Evolutionary conservation across 768 basidiomycete species (phyloP).

Genomic region (Termitomyces bulborhizus): DNA sequence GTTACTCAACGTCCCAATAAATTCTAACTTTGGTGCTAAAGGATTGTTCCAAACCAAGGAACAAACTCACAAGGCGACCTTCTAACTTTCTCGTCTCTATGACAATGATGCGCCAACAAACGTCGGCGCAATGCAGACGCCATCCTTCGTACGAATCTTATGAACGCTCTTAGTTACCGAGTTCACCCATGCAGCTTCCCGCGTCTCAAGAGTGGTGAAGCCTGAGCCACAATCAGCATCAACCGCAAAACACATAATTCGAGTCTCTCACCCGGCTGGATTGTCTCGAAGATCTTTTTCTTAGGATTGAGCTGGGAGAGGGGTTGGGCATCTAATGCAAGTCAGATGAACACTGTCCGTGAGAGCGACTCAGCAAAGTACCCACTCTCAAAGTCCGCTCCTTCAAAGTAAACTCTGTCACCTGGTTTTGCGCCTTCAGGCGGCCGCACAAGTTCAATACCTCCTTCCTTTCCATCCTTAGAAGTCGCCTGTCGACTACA

Average conservation of each 20-base stretch:
- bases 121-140: slow-evolving; percentile 73
- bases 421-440: slow-evolving; percentile 84
- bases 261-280: slow-evolving; percentile 71
- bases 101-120: slow-evolving; percentile 91
- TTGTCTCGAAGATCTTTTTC: slow-evolving; percentile 97
- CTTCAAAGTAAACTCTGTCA: slow-evolving; percentile 94
- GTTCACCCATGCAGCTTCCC: slow-evolving; percentile 92
- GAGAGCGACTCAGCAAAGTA: neutral
- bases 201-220: slow-evolving; percentile 83
- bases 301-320: slow-evolving; percentile 91
- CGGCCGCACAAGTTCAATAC: slow-evolving; percentile 88
- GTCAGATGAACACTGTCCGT: neutral
- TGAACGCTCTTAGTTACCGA: slow-evolving; percentile 73
- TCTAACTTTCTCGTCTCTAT: slow-evolving; percentile 29
- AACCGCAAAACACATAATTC: neutral
- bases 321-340: slow-evolving; percentile 48
- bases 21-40: neutral
- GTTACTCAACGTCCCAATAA: neutral
- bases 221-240: slow-evolving; percentile 30
- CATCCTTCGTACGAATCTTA: slow-evolving; percentile 80
- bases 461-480: slow-evolving; percentile 84
- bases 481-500: slow-evolving; percentile 64
- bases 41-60: too few species aligned
- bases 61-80: neutral
- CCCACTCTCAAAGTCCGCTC: slow-evolving; percentile 77